Evolutionary conservation across 306 rosid species (phyloP).

Genomic region (Quercus agrifolia): DNA sequence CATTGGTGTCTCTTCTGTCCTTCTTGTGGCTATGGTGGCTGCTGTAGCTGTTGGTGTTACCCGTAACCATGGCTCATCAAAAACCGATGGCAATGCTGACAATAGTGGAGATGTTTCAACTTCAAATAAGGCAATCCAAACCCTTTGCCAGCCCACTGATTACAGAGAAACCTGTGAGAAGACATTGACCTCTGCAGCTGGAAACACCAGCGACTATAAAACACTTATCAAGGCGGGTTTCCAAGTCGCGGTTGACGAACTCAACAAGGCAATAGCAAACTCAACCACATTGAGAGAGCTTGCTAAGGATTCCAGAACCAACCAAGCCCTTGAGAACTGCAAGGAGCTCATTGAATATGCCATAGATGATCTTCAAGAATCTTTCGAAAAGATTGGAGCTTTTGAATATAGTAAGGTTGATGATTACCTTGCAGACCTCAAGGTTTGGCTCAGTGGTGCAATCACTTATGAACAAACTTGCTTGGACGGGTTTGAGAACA

Average conservation of each 20-base stretch:
- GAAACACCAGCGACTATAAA: slow-evolving; percentile 32
- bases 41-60: slow-evolving; percentile 46
- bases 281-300: slow-evolving; percentile 29
- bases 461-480: slow-evolving; percentile 63
- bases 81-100: not conserved
- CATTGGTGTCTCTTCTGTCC: slow-evolving; percentile 32
- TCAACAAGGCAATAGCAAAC: slow-evolving; percentile 27
- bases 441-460: slow-evolving; percentile 61
- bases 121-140: slow-evolving; percentile 26
- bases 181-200: slow-evolving; percentile 9
- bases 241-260: slow-evolving; percentile 17
- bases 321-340: slow-evolving; percentile 54
- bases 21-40: slow-evolving; percentile 53
- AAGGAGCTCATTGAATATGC: slow-evolving; percentile 55
- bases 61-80: not conserved
- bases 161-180: slow-evolving; percentile 51
- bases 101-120: not conserved
- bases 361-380: slow-evolving; percentile 37
- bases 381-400: slow-evolving; percentile 25
- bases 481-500: slow-evolving; percentile 55
- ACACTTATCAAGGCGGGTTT: slow-evolving; percentile 46
- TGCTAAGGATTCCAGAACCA: slow-evolving; percentile 43
- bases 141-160: slow-evolving; percentile 55
- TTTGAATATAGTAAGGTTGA: slow-evolving; percentile 35
- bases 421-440: slow-evolving; percentile 45